A percentile compares a stretch with the other conserved stretches of the same genome.
These are phyloP conservation scores for Yamadazyma spencermartinsiae DNA, from an alignment of 1,139 yeast genomes.

Conservation along the genomic window DNA sequence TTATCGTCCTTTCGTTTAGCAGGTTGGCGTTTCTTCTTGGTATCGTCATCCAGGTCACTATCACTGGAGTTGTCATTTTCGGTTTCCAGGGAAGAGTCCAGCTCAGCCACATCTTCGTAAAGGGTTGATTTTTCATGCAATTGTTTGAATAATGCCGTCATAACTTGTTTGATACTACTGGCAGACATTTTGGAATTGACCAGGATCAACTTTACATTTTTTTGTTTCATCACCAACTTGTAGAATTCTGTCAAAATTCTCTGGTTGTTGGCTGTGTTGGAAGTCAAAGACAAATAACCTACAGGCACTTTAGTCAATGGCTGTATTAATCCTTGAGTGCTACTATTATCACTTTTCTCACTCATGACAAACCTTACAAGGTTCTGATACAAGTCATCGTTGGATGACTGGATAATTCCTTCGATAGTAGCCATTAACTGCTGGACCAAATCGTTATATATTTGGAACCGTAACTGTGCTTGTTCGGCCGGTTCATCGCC, in stretches of 20 bases:
- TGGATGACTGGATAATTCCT: slow-evolving; percentile 35
- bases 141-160: slow-evolving; percentile 41
- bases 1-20: slow-evolving; percentile 1
- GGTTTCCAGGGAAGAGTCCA: neutral
- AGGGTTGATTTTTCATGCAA: slow-evolving; percentile 14
- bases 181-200: slow-evolving; percentile 43
- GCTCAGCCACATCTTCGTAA: no score
- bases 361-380: slow-evolving; percentile 8
- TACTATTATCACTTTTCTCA: neutral
- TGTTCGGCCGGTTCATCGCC: slow-evolving; percentile 1
- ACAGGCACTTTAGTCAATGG: slow-evolving; percentile 31
- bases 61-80: neutral
- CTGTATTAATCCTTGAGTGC: slow-evolving; percentile 2
- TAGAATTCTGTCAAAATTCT: slow-evolving; percentile 47
- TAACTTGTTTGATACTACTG: slow-evolving; percentile 36
- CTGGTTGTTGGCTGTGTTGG: slow-evolving; percentile 58
- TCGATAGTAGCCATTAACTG: slow-evolving; percentile 7
- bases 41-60: slow-evolving; percentile 3
- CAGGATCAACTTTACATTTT: slow-evolving; percentile 30
- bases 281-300: slow-evolving; percentile 51
- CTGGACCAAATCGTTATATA: slow-evolving; percentile 31
- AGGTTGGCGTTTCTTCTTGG: no score
- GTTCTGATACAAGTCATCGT: slow-evolving; percentile 24
- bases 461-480: slow-evolving; percentile 30
- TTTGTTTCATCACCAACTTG: slow-evolving; percentile 14